A percentile compares a stretch with the other conserved stretches of the same genome.
phyloP scores from a whole-genome alignment of 2,329 filamentous ascomycete species.

The Dothideomycetes sp. region DNA sequence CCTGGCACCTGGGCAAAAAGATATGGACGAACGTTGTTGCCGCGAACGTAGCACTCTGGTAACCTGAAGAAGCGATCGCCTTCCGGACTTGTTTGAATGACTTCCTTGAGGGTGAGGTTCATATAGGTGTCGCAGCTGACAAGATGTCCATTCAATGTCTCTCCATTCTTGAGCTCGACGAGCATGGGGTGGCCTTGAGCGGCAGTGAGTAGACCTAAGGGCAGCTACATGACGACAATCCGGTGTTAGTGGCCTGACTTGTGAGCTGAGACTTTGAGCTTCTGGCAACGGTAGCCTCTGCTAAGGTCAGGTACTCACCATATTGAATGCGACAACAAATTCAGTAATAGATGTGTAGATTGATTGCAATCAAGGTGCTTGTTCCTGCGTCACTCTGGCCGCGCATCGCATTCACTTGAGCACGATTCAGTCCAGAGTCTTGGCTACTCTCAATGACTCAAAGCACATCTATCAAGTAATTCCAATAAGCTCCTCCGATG shows the following conservation, averaged over 20 bases:
- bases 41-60: slow-evolving; percentile 90
- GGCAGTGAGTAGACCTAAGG: slow-evolving; percentile 76
- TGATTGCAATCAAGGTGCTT: background rate
- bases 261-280: slow-evolving; percentile 14
- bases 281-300: slow-evolving; percentile 3
- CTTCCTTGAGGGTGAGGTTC: slow-evolving; percentile 95
- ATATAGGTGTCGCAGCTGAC: slow-evolving; percentile 99
- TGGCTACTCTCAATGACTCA: background rate
- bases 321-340: slow-evolving; percentile 11
- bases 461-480: background rate
- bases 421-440: slow-evolving; percentile 10
- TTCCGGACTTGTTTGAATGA: slow-evolving; percentile 91
- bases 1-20: background rate
- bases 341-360: background rate
- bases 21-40: slow-evolving; percentile 69
- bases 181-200: slow-evolving; percentile 97
- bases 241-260: slow-evolving; percentile 13
- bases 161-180: slow-evolving; percentile 93
- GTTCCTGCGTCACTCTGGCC: background rate
- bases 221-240: slow-evolving; percentile 39
- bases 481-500: slow-evolving; percentile 7
- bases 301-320: slow-evolving; percentile 18
- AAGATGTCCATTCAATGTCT: slow-evolving; percentile 92
- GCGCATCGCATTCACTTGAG: slow-evolving; percentile 5
- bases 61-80: slow-evolving; percentile 89